phyloP scores from a whole-genome alignment of 345 rosid species.

The Lepidium aucheri region DNA sequence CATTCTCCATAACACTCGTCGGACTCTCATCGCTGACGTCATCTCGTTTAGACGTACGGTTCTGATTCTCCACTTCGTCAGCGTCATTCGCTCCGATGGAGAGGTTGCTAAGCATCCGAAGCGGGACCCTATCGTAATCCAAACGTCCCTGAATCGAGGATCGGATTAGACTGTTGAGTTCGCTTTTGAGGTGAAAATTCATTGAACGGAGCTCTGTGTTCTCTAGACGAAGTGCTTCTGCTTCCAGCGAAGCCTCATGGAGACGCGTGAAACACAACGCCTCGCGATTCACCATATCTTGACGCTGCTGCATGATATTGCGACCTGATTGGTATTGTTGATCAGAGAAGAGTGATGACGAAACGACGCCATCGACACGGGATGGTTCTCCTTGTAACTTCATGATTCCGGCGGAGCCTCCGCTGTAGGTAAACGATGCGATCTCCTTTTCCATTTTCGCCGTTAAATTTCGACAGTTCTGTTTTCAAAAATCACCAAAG shows the following conservation, averaged over 20 bases:
- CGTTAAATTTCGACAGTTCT: neutral
- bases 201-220: conserved; percentile 57
- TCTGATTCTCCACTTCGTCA: conserved; percentile 25
- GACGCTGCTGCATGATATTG: conserved; percentile 41
- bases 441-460: conserved; percentile 34
- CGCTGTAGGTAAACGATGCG: conserved; percentile 22
- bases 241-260: conserved; percentile 38
- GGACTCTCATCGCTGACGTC: conserved; percentile 32
- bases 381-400: conserved; percentile 9
- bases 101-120: conserved; percentile 33
- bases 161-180: conserved; percentile 29
- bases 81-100: conserved; percentile 23
- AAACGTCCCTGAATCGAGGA: conserved; percentile 36
- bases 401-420: conserved; percentile 10
- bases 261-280: conserved; percentile 69
- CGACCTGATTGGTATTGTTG: conserved; percentile 31
- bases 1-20: conserved; percentile 33
- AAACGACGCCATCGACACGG: neutral
- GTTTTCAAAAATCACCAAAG: neutral
- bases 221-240: conserved; percentile 53
- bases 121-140: conserved; percentile 16
- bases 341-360: conserved; percentile 28
- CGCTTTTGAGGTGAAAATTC: conserved; percentile 40
- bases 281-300: conserved; percentile 53
- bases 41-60: conserved; percentile 22